Base-by-base conservation (phyloP, 129 eudicot genomes). In the Flaveria linearis region DNA sequence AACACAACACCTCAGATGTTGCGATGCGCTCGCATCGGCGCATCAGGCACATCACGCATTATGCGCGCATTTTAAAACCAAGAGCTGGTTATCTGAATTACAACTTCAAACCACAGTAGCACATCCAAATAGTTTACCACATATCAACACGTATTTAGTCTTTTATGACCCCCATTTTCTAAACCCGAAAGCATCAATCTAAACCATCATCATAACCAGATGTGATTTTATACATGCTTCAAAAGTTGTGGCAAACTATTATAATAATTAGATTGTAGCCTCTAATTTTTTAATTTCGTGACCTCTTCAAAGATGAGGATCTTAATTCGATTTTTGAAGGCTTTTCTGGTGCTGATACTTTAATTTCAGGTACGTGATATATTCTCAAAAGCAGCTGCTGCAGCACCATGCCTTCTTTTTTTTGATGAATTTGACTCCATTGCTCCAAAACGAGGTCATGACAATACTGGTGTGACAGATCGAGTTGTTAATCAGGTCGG, bases 391-490 rank as follows among this genome's bases (percentile, higher is more conserved):
- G 98, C 98, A 60, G 88, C 98, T 47, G 93, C 97, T 71, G 97
- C 98, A 33, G 97, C 98, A 53, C 97, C 98, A 42, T 91, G 98
- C 82, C 91, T 93, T 30, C 90, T 93, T 49, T 93, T 93, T 80
- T 93, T 93, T 80, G 98, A 93, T 85, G 98, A 93, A 79, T 93
- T 93, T 88, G 98, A 93, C 81, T 93, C 98, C 61, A 93, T 93
- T 69, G 98, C 98, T 52, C 98, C 98, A 9, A 93, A 93, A 86
- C 88, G 98, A 77, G 98, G 98, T 67, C 98, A 93, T 83, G 98
- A 93, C 73, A 93, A 93, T 76, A 93, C 98, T 79, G 97, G 98
- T 9, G 98, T 93, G 26, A 93, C 98, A 17, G 98, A 93, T 83
- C 85, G 98, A 82, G 97, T 93, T 70, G 98, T 93, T 80, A 93